Conservation (phyloP, 169 alveolate genomes). For the Perkinsus olseni region DNA sequence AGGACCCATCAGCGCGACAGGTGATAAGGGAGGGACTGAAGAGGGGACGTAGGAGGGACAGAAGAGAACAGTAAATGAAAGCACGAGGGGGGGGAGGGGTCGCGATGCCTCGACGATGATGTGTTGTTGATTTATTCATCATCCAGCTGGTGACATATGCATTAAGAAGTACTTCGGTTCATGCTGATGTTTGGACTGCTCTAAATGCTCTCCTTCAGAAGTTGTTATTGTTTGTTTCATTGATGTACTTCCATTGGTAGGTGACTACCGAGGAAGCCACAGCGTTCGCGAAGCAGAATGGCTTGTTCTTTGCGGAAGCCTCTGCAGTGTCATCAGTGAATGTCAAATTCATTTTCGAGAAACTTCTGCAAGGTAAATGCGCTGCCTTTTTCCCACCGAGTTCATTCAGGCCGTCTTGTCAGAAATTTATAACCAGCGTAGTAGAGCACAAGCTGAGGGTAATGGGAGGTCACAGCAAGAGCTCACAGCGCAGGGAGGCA, state of each 20-base stretch:
- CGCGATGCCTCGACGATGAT: too few relatives aligned
- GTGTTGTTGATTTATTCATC: too few relatives aligned
- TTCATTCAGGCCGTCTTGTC: neutral
- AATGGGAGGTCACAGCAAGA: neutral
- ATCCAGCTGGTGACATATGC: too few relatives aligned
- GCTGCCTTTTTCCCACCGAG: too few relatives aligned
- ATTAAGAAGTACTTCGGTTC: too few relatives aligned
- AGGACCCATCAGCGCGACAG: constrained; percentile 78
- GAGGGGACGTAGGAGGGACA: too few relatives aligned
- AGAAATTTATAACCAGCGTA: constrained; percentile 12
- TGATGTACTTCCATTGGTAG: too few relatives aligned
- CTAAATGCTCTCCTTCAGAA: too few relatives aligned
- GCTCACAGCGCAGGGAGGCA: neutral
- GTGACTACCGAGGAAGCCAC: constrained; percentile 61
- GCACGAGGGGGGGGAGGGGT: too few relatives aligned
- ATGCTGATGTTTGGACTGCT: too few relatives aligned
- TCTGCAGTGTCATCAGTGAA: constrained; percentile 89
- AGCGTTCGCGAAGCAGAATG: constrained; percentile 76
- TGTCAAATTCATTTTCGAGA: constrained; percentile 94
- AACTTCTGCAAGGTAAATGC: constrained; percentile 63
- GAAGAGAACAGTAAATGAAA: too few relatives aligned
- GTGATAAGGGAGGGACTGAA: constrained; percentile 35
- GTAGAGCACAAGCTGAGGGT: neutral
- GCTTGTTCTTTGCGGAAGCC: constrained; percentile 85
- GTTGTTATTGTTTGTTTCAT: too few relatives aligned